Percentiles rank a stretch among this genome's conserved stretches.
Conservation (phyloP, 2,329 filamentous ascomycete species). For the Pseudocercospora fuligena region DNA sequence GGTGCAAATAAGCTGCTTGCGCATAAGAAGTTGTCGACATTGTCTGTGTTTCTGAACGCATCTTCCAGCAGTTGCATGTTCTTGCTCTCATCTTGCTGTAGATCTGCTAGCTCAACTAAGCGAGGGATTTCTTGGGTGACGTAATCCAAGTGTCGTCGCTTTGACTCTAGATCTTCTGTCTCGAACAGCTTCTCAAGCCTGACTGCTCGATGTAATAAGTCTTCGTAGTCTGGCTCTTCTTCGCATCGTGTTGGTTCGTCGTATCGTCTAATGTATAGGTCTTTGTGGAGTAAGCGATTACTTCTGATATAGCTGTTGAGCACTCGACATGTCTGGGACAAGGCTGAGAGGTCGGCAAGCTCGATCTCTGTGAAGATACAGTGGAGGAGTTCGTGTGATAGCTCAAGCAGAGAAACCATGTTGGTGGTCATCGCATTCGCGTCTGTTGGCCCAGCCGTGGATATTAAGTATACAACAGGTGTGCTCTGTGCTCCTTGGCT, state of each 20-base stretch:
- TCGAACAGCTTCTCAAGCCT: constrained; percentile 52
- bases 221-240: constrained; percentile 44
- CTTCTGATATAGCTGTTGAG: constrained; percentile 61
- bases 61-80: constrained; percentile 47
- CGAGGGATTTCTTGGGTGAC: constrained; percentile 32
- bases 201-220: constrained; percentile 42
- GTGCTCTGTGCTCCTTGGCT: background rate
- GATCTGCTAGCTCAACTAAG: constrained; percentile 32
- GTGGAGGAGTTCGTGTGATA: constrained; percentile 68
- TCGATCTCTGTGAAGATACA: constrained; percentile 62
- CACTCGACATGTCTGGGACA: constrained; percentile 58
- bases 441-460: background rate
- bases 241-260: constrained; percentile 31
- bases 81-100: constrained; percentile 50
- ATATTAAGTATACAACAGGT: background rate
- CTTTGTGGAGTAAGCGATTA: constrained; percentile 65
- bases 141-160: constrained; percentile 44
- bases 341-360: constrained; percentile 59
- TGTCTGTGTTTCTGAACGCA: constrained; percentile 53
- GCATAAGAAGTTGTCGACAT: constrained; percentile 65
- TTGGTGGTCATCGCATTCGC: constrained; percentile 7
- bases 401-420: constrained; percentile 48
- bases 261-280: constrained; percentile 61
- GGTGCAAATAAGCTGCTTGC: constrained; percentile 65
- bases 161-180: constrained; percentile 47